These are phyloP conservation scores for Globisporangium lucens DNA, from an alignment of 352 stramenopile species.

Conservation along the genomic window DNA sequence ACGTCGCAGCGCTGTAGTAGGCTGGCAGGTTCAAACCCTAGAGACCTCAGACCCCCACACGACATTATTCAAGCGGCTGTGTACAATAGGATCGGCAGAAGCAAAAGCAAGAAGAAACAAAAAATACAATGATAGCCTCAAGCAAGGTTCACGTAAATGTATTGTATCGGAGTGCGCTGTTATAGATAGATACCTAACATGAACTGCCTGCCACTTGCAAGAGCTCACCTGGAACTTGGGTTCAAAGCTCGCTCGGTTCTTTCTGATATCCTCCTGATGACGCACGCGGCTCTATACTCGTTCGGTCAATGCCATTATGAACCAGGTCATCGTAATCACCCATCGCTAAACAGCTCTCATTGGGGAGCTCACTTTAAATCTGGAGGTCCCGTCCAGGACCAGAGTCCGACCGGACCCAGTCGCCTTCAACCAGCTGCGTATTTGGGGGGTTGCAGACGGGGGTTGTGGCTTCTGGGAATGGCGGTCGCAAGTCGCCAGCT, in stretches of 20 bases:
- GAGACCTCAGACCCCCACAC: too few species aligned
- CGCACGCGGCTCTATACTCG: not conserved
- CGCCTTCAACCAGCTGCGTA: not conserved
- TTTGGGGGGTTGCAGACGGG: not conserved
- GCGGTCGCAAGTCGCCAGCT: not conserved
- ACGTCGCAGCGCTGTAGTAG: conserved; percentile 4
- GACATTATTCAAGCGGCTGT: too few species aligned
- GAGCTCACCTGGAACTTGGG: not conserved
- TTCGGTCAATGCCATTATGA: not conserved
- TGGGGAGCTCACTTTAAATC: not conserved
- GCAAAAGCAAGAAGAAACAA: too few species aligned
- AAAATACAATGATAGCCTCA: too few species aligned
- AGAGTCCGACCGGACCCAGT: too few species aligned
- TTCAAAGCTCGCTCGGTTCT: not conserved
- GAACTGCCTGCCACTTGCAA: too few species aligned
- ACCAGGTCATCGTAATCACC: not conserved
- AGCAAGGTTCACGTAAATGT: too few species aligned
- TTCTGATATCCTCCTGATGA: not conserved
- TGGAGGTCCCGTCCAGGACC: not conserved
- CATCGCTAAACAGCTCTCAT: not conserved
- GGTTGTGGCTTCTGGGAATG: not conserved
- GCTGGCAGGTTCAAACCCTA: not conserved
- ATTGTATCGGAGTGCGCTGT: too few species aligned
- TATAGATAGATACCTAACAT: too few species aligned
- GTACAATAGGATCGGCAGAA: too few species aligned